A percentile compares a stretch with the other conserved stretches of the same genome.
These are phyloP conservation scores for Litchi chinensis DNA, from an alignment of 345 rosid species.

Conservation along the genomic window DNA sequence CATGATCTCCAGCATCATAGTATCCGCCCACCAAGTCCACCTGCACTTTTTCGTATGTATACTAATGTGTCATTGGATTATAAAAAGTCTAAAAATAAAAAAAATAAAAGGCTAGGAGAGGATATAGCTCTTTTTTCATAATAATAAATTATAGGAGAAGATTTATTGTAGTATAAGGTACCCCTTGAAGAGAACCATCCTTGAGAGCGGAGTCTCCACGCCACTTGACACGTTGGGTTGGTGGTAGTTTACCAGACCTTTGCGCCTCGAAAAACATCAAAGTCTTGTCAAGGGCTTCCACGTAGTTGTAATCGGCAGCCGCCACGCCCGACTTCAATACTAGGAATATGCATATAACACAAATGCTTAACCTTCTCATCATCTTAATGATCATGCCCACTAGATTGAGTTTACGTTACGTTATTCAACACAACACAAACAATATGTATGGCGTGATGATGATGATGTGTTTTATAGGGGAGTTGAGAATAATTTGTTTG, in stretches of 20 bases:
- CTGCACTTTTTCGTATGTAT: constrained; percentile 25
- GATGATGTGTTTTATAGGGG: constrained; percentile 9
- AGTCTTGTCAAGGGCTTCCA: constrained; percentile 58
- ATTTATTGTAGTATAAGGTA: not conserved
- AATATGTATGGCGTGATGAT: constrained; percentile 12
- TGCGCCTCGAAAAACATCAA: constrained; percentile 74
- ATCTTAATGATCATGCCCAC: constrained; percentile 18
- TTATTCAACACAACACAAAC: not conserved
- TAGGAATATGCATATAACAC: constrained; percentile 21
- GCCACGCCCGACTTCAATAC: constrained; percentile 23
- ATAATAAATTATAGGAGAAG: too few relatives aligned
- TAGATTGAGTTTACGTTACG: not conserved
- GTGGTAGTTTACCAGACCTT: constrained; percentile 60
- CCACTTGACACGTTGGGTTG: constrained; percentile 58
- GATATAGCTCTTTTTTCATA: too few relatives aligned
- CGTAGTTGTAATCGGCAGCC: constrained; percentile 44
- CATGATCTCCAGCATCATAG: constrained; percentile 93
- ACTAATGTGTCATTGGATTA: too few relatives aligned
- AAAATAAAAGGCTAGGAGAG: too few relatives aligned
- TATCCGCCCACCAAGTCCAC: constrained; percentile 87
- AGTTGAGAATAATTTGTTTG: not conserved
- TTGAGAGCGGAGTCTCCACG: constrained; percentile 61
- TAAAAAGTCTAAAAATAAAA: too few relatives aligned
- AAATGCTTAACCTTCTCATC: constrained; percentile 9
- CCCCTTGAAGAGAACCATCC: constrained; percentile 64